phyloP scores from a whole-genome alignment of 495 filamentous ascomycete species.

The Penicillium salamii region DNA sequence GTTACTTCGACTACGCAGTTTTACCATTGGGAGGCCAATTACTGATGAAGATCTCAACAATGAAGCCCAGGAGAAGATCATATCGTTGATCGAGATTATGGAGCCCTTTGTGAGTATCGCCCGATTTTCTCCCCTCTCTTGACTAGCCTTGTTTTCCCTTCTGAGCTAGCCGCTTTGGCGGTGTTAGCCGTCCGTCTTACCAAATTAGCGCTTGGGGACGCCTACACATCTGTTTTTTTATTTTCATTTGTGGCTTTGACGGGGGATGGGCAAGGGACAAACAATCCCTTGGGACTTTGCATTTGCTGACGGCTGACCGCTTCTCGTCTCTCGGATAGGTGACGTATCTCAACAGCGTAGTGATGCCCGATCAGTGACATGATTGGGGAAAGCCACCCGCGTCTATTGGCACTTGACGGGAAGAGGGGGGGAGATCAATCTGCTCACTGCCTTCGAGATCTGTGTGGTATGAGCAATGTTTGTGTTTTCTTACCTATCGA shows the following conservation, averaged over 20 bases:
- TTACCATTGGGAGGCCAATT: slow-evolving; percentile 64
- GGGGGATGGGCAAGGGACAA: not conserved
- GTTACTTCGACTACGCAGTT: slow-evolving; percentile 73
- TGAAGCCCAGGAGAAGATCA: slow-evolving; percentile 54
- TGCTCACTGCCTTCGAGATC: not conserved
- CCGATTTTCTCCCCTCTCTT: slow-evolving; percentile 26
- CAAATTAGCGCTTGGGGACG: slow-evolving; percentile 12
- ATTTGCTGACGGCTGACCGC: slow-evolving; percentile 27
- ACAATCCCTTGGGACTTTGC: not conserved
- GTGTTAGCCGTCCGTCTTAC: slow-evolving; percentile 17
- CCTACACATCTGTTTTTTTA: slow-evolving; percentile 3
- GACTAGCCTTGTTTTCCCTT: slow-evolving; percentile 25
- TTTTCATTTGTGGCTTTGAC: not conserved
- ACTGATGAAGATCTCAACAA: slow-evolving; percentile 52
- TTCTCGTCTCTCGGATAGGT: slow-evolving; percentile 41
- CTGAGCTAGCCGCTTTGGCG: slow-evolving; percentile 27
- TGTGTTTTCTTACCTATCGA: not conserved
- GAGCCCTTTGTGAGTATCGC: slow-evolving; percentile 57
- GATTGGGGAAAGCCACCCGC: slow-evolving; percentile 2
- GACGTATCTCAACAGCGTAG: slow-evolving; percentile 59
- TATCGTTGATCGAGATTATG: slow-evolving; percentile 54
- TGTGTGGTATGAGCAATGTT: not conserved
- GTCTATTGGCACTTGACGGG: slow-evolving; percentile 1
- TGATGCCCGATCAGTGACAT: slow-evolving; percentile 57
- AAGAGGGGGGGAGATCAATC: not conserved